Base-by-base conservation (phyloP, 306 rosid species). In the Vachellia collinsii region DNA sequence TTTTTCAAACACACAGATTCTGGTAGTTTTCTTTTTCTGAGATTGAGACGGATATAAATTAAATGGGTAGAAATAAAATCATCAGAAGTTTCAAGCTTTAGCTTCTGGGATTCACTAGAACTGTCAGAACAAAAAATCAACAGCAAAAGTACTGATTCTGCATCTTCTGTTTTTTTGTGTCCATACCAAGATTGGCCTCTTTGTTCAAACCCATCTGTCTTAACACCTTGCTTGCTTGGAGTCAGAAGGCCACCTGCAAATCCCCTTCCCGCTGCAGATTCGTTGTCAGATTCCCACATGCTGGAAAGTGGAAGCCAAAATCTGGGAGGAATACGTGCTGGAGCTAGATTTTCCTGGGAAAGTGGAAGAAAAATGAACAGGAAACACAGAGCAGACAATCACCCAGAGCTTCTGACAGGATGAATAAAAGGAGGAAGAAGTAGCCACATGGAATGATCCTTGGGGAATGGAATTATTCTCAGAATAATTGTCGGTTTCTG, bases 211-310 rank as follows among this genome's bases (percentile, higher is more conserved):
- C 98, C 99, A 78, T 90, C 94, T 23, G 98, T 93, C 83, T 92
- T 87, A 80, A 96, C 92, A 42, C 87, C 83, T 29, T 85, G 97
- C 76, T 87, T 93, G 88, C 72, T 87, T 77, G 94, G 89, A 84
- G 86, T 74, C 63, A 90, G 83, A 73, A 86, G 83, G 48, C 93
- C 97, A 85, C 85, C 94, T 17, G 87, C 93, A 79, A 86, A 96
- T 53, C 88, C 90, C 68, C 91, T 78, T 37, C 85, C 90, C 37
- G 76, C 81, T 4, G 80, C 86, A 22, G 90, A 90, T 76, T 96
- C 97, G 6, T 70, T 85, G 76, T 93, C 99, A 10, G 99, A 95
- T 78, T 95, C 99, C 99, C 99, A 95, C 99, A 95, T 95, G 85
- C 76, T 91, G 80, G 43, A 70, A 79, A 54, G 36, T 58, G 77